Percentiles rank a stretch among this genome's conserved stretches.
phyloP scores from a whole-genome alignment of 257 asterid species.

The Solanum neorickii region DNA sequence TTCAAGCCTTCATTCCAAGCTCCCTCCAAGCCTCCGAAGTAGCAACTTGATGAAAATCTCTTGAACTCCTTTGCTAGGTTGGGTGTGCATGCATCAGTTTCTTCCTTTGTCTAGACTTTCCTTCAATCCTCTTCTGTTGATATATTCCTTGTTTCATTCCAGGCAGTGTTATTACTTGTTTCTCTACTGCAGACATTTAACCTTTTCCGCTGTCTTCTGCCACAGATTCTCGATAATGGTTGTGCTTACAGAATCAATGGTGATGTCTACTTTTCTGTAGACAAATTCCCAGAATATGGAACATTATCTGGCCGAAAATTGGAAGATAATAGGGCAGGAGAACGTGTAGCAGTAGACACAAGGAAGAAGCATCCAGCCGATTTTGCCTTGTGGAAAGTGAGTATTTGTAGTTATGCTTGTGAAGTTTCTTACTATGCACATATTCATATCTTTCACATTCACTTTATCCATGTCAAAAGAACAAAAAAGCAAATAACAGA shows the following conservation, averaged over 20 bases:
- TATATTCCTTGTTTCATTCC: background rate
- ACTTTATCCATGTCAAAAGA: background rate
- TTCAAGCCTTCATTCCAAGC: background rate
- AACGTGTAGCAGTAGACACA: constrained; percentile 83
- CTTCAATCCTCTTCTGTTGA: background rate
- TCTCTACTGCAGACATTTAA: background rate
- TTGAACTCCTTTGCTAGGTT: background rate
- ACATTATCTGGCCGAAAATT: constrained; percentile 76
- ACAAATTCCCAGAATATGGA: constrained; percentile 79
- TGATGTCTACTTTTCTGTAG: constrained; percentile 94
- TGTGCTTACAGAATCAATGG: constrained; percentile 63
- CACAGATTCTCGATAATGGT: constrained; percentile 69
- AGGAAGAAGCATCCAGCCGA: constrained; percentile 94
- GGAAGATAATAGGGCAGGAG: constrained; percentile 96
- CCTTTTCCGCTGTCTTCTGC: constrained; percentile 3
- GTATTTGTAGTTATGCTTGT: constrained; percentile 3
- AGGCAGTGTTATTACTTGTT: background rate
- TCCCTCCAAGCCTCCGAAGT: background rate
- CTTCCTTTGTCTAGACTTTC: background rate
- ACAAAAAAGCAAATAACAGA: background rate
- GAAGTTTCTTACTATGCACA: background rate
- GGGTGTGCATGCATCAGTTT: background rate
- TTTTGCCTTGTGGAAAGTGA: constrained; percentile 96
- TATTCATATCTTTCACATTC: background rate
- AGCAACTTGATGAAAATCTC: background rate